Evolutionary conservation across 345 rosid species (phyloP), one percentile per base, ranked within the genome.

Genomic region (Orychophragmus violaceus): DNA sequence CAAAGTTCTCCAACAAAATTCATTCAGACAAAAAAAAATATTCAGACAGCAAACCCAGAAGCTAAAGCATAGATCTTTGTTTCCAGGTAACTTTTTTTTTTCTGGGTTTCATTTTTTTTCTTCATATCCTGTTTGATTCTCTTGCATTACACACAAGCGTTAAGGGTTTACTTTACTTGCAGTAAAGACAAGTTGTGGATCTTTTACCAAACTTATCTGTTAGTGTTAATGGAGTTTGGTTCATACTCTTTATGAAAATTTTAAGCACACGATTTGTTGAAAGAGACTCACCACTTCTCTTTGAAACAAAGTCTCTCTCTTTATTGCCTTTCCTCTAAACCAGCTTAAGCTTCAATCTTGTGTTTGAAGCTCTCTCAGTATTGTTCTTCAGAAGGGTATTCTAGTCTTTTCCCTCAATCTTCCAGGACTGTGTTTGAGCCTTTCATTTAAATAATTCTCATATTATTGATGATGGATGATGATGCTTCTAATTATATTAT

Each of bases 231-330:
- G 92, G 82, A 72, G 86, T 80, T 80, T 27, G 80, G 66, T 78
- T 66, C 57, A 36, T 64, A 52, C 62, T 68, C 55, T 66, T 39
- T 68, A 64, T 61, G 74, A 70, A 76, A 46, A 66, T 81, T 83
- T 83, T 75, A 61, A 78, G 61, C 82, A 59, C 73, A 79, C 85
- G 81, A 80, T 82, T 84, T 33, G 90, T 77, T 65, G 91, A 89
- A 62, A 70, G 86, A 61, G 94, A 86, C 91, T 76, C 49, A 13
- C 77, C 71, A 69, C 96, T 78, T 93, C 86, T 85, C 95, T 89
- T 89, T 82, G 62, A 92, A 87, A 84, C 63, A 71, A 92, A 85
- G 87, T 76, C 70, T 83, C 62, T 59, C 30, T 53, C 70, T 74
- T 60, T 45, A 60, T 58, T 33, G 23, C 37, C 21, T 67, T 67